Evolutionary conservation across 352 stramenopile species (phyloP), one percentile per base, ranked within the genome.

Genomic region (Aphanomyces stellatus): DNA sequence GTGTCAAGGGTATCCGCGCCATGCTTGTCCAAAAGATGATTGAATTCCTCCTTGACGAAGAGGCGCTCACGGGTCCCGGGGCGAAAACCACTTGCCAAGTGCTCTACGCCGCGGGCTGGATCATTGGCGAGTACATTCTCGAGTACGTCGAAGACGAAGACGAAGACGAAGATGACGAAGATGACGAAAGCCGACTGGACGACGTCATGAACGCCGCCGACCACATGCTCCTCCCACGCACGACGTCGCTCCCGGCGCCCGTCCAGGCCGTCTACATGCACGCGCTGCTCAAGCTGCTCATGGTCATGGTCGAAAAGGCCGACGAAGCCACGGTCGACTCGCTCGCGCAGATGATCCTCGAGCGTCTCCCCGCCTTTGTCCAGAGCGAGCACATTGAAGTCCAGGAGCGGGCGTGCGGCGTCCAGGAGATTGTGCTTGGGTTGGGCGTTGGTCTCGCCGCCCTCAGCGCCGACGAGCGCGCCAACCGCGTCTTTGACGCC

Each of bases 101-200:
- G 33, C 88, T 98, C 48, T 95, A 90, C 63, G 96, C 96, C 3
- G 91, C 96, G 11, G 95, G 95, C 25, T 99, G 95, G 94, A 98
- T 99, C 76, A 91, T 97, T 0, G 97, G 97, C 48, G 97, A 99
- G 78, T 99, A 99, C 40, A 79, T 95, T 25, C 85, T 93, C 60
- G 85, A 98, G 69, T 94, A 90, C 69, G 70, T 93, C 25, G 88
- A 96, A 61, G 85, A 95, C 65, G 73, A 92, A 25, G 74, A 86
- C 17, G 77, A 92, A 5, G 74, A 87, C 2, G 83, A 91, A 15
- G 82, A 88, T 0, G 88, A 95, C 0, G 80, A 95, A 0, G 86
- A 87, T 15, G 80, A 93, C 24, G 87, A 95, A 15, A 79, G 87
- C 27, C 94, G 96, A 51, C 79, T 96, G 13, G 89, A 94, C 57